Evolutionary conservation across 2,329 filamentous ascomycete species (phyloP).

Genomic region (Xylogone sp.): DNA sequence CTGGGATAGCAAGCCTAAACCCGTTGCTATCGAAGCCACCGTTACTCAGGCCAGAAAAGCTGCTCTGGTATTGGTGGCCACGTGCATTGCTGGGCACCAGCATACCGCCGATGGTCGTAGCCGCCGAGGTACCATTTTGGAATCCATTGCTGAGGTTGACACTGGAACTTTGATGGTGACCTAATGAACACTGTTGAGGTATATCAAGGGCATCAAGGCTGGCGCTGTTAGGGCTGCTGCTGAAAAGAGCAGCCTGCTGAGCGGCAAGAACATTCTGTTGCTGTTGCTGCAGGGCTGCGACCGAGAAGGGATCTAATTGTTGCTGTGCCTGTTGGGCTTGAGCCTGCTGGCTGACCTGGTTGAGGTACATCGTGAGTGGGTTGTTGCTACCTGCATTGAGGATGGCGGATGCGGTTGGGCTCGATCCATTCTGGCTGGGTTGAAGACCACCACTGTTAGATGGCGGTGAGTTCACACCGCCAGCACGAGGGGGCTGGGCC

Average conservation of each 20-base stretch:
- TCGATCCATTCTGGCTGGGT: constrained; percentile 26
- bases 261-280: constrained; percentile 65
- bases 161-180: constrained; percentile 62
- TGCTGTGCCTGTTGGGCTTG: constrained; percentile 64
- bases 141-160: constrained; percentile 57
- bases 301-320: constrained; percentile 39
- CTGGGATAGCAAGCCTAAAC: constrained; percentile 60
- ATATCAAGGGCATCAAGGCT: constrained; percentile 55
- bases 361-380: constrained; percentile 89
- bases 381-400: constrained; percentile 80
- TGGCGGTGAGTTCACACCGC: constrained; percentile 54
- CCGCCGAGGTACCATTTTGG: constrained; percentile 45
- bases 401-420: constrained; percentile 46
- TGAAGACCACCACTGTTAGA: constrained; percentile 32
- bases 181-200: constrained; percentile 58
- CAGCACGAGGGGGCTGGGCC: constrained; percentile 60
- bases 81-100: constrained; percentile 66
- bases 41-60: constrained; percentile 37
- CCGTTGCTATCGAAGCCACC: constrained; percentile 30
- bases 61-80: constrained; percentile 64
- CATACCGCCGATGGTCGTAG: constrained; percentile 72
- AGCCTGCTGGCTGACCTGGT: constrained; percentile 72
- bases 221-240: constrained; percentile 60
- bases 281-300: constrained; percentile 50
- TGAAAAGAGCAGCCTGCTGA: constrained; percentile 80